Conservation (phyloP, 305 asterid genomes). For the Withania somnifera region DNA sequence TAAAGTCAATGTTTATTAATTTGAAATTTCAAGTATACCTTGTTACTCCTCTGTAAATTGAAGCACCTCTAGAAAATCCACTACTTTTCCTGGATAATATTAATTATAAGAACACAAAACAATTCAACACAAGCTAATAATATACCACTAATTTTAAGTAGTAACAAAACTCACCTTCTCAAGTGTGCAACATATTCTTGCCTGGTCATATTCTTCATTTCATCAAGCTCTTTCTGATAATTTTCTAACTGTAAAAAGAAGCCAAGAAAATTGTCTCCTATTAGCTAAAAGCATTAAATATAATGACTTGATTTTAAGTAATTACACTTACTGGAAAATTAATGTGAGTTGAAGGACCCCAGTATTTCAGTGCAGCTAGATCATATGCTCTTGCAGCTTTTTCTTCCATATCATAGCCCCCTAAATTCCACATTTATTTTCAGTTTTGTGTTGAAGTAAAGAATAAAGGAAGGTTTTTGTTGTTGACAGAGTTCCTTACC, state of each 20-base stretch:
- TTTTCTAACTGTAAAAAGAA: constrained; percentile 44
- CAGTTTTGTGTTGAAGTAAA: neutral
- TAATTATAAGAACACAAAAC: neutral
- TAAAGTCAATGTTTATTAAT: neutral
- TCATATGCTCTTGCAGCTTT: constrained; percentile 82
- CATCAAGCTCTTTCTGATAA: constrained; percentile 73
- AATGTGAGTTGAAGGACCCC: constrained; percentile 63
- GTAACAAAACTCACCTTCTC: constrained; percentile 40
- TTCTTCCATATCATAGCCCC: constrained; percentile 74
- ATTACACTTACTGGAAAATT: constrained; percentile 36
- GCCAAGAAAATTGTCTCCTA: neutral
- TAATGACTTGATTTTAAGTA: neutral
- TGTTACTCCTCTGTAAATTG: constrained; percentile 87
- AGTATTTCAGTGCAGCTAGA: constrained; percentile 66
- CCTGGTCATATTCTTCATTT: constrained; percentile 80
- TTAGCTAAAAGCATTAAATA: neutral
- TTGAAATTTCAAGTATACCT: constrained; percentile 26
- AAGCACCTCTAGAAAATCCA: constrained; percentile 91
- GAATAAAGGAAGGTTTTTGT: neutral
- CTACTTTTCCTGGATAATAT: constrained; percentile 69
- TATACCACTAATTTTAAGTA: neutral
- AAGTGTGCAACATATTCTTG: constrained; percentile 89
- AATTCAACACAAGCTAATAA: neutral
- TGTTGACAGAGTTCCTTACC: constrained; percentile 28
- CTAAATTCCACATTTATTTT: constrained; percentile 8